These are phyloP conservation scores for Stereum hirsutum DNA, from an alignment of 1,284 basidiomycete genomes.

Conservation along the genomic window DNA sequence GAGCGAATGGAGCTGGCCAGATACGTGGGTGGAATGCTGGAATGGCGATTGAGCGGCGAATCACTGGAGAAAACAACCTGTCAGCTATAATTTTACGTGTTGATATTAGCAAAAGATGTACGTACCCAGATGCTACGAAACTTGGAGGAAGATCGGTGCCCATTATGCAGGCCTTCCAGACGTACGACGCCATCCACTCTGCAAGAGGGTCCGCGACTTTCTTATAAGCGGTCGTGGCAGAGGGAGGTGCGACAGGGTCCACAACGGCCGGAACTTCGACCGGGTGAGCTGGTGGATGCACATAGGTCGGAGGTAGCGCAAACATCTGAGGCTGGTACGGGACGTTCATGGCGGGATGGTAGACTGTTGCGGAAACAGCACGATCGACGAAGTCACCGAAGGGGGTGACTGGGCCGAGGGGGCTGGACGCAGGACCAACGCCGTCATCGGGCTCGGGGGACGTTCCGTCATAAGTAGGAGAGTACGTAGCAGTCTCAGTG, in stretches of 20 bases:
- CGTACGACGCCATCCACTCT: constrained; percentile 67
- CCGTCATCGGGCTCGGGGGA: constrained; percentile 44
- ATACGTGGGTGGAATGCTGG: constrained; percentile 37
- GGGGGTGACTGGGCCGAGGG: constrained; percentile 62
- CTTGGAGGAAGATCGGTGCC: constrained; percentile 44
- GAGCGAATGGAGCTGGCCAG: constrained; percentile 63
- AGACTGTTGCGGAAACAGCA: constrained; percentile 39
- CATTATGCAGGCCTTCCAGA: constrained; percentile 72
- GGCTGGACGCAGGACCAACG: constrained; percentile 52
- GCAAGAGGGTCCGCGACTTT: constrained; percentile 66
- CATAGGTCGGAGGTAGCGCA: neutral
- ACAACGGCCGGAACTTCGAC: neutral
- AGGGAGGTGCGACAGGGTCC: constrained; percentile 20
- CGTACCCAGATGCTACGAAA: constrained; percentile 22
- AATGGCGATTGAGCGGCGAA: constrained; percentile 24
- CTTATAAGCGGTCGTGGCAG: constrained; percentile 51
- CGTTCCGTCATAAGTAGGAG: constrained; percentile 56
- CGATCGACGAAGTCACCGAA: constrained; percentile 69
- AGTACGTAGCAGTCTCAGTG: too few species aligned
- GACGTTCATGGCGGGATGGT: constrained; percentile 1
- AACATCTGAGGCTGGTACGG: neutral
- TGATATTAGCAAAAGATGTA: constrained; percentile 1
- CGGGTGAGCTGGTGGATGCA: neutral
- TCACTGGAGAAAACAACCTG: constrained; percentile 7
- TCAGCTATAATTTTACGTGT: neutral